Percentiles rank a stretch among this genome's conserved stretches.
Conservation (phyloP, 352 stramenopile genomes). For the Phytophthora brassicae region DNA sequence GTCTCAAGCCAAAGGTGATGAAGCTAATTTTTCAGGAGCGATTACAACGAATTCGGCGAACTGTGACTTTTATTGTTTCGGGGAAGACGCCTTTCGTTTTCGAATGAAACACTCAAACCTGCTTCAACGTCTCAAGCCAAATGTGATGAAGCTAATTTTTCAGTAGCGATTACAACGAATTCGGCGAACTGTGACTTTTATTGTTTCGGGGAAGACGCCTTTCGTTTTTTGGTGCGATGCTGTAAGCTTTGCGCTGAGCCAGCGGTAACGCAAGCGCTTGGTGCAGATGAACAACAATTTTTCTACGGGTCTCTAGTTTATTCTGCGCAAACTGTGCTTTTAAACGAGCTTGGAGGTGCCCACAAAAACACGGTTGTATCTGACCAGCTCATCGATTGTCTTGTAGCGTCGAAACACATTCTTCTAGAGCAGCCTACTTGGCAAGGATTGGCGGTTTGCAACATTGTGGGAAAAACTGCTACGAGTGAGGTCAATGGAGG, state of each 20-base stretch:
- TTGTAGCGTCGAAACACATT: conserved; percentile 51
- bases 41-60: no score
- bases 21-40: background rate
- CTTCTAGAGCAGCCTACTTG: conserved; percentile 71
- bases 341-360: conserved; percentile 55
- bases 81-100: conserved; percentile 51
- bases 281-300: conserved; percentile 63
- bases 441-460: conserved; percentile 58
- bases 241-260: conserved; percentile 44
- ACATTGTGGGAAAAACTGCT: conserved; percentile 17
- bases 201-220: conserved; percentile 59
- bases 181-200: no score
- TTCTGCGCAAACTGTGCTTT: conserved; percentile 49
- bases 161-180: no score
- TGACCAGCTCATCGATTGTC: conserved; percentile 39
- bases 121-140: background rate
- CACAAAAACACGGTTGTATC: conserved; percentile 34
- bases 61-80: conserved; percentile 51
- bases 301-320: conserved; percentile 76
- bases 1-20: background rate
- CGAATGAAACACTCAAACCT: background rate
- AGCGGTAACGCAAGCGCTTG: conserved; percentile 39
- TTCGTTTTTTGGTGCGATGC: conserved; percentile 52
- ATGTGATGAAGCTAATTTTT: background rate
- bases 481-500: conserved; percentile 3